A percentile compares a stretch with the other conserved stretches of the same genome.
Conservation (phyloP, 1,139 yeast species). For the Yamadazyma buinensis region DNA sequence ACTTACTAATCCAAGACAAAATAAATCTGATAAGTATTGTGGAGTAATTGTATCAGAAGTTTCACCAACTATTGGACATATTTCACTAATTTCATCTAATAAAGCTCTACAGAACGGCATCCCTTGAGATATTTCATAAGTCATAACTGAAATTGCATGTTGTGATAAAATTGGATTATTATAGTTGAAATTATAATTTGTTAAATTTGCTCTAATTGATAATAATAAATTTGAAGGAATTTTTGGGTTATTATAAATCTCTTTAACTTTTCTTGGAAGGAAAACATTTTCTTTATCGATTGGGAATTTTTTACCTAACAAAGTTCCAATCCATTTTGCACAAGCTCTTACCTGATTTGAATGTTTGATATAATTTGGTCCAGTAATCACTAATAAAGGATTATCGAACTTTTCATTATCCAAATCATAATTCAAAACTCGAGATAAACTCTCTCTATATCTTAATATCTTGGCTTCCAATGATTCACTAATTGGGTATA, state of each 20-base stretch:
- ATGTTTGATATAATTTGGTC: slow-evolving; percentile 31
- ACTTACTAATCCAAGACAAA: slow-evolving; percentile 34
- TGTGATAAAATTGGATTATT: slow-evolving; percentile 3
- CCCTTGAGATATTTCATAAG: slow-evolving; percentile 37
- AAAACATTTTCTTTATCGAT: neutral
- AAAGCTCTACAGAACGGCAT: slow-evolving; percentile 37
- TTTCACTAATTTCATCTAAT: slow-evolving; percentile 31
- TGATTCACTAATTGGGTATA: slow-evolving; percentile 30
- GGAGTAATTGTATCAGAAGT: slow-evolving; percentile 44
- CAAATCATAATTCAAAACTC: slow-evolving; percentile 13
- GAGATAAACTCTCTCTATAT: slow-evolving; percentile 16
- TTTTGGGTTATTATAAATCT: slow-evolving; percentile 11
- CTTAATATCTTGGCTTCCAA: slow-evolving; percentile 25
- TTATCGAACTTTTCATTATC: slow-evolving; percentile 1
- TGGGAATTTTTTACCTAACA: slow-evolving; percentile 16
- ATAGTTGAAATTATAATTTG: slow-evolving; percentile 20
- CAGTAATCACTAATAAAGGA: slow-evolving; percentile 35
- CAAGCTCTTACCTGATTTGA: slow-evolving; percentile 34
- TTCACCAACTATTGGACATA: slow-evolving; percentile 36
- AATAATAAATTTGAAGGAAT: slow-evolving; percentile 14
- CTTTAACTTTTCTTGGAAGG: slow-evolving; percentile 12
- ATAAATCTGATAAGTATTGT: slow-evolving; percentile 44
- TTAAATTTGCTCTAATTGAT: slow-evolving; percentile 31
- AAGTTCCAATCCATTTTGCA: slow-evolving; percentile 37
- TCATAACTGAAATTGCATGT: slow-evolving; percentile 17